Conservation (phyloP, 345 rosid genomes). For the Mallotus nudiflorus region DNA sequence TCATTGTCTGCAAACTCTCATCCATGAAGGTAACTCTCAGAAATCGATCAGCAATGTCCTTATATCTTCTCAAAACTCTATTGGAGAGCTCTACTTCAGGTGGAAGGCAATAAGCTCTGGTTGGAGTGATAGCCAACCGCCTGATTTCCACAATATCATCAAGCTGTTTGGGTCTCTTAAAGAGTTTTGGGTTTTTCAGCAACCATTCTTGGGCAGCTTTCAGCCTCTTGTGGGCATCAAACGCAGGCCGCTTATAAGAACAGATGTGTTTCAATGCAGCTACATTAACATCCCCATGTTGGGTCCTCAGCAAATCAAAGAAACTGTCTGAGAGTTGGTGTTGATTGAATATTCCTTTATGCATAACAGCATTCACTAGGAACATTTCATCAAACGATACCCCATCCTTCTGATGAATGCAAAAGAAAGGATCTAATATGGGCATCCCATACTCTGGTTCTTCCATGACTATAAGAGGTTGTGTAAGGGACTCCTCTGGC, state of each 20-base stretch:
- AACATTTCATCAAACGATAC: slow-evolving; percentile 64
- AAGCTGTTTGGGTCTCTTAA: slow-evolving; percentile 39
- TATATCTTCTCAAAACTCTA: slow-evolving; percentile 74
- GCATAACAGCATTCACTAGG: slow-evolving; percentile 70
- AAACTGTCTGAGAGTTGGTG: slow-evolving; percentile 57
- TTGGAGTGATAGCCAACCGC: slow-evolving; percentile 79
- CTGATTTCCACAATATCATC: slow-evolving; percentile 65
- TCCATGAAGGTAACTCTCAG: slow-evolving; percentile 90
- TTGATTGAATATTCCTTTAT: slow-evolving; percentile 69
- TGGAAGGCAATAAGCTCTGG: slow-evolving; percentile 79
- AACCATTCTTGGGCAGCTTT: slow-evolving; percentile 67
- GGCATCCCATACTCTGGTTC: slow-evolving; percentile 71
- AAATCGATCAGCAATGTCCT: slow-evolving; percentile 63
- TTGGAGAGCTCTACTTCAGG: slow-evolving; percentile 95
- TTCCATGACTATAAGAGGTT: slow-evolving; percentile 41
- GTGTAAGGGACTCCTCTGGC: slow-evolving; percentile 33
- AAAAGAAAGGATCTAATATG: slow-evolving; percentile 55
- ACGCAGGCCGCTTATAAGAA: slow-evolving; percentile 54
- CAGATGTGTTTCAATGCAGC: slow-evolving; percentile 75
- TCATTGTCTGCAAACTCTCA: slow-evolving; percentile 76
- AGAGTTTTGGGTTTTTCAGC: slow-evolving; percentile 53
- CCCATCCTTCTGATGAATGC: slow-evolving; percentile 50
- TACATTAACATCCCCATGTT: slow-evolving; percentile 54
- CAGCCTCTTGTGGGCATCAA: slow-evolving; percentile 60
- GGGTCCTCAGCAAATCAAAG: slow-evolving; percentile 61